Evolutionary conservation across 1,284 basidiomycete genomes (phyloP).

Genomic region (Leccinum huronense): DNA sequence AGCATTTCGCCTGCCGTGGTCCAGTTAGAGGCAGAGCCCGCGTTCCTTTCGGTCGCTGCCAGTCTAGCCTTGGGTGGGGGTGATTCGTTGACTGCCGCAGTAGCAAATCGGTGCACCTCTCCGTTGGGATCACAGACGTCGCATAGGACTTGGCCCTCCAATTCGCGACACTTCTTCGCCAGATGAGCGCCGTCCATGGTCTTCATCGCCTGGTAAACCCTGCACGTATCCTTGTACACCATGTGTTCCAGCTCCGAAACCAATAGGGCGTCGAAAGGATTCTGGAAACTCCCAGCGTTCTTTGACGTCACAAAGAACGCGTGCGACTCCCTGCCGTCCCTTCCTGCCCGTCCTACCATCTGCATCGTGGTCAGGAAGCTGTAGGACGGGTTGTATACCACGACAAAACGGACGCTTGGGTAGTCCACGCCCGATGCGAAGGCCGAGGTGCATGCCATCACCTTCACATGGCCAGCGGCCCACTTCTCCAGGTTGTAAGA

Average conservation of each 20-base stretch:
- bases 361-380: not conserved
- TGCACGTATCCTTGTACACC: not conserved
- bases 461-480: not conserved
- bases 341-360: constrained; percentile 2
- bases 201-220: not conserved
- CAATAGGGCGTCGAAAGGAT: too few relatives aligned
- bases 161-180: not conserved
- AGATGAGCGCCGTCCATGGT: not conserved
- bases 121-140: not conserved
- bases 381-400: not conserved
- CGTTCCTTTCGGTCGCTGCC: not conserved
- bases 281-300: not conserved
- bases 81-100: not conserved
- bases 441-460: not conserved
- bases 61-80: not conserved
- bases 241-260: not conserved
- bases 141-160: not conserved
- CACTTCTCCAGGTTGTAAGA: not conserved
- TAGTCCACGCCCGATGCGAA: not conserved
- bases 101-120: not conserved
- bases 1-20: not conserved
- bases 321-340: constrained; percentile 7
- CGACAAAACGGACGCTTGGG: not conserved
- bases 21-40: not conserved
- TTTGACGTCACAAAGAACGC: constrained; percentile 2